Evolutionary conservation across 805 yeast species (phyloP), one percentile per base, ranked within the genome.

Genomic region (Peterozyma toletana): DNA sequence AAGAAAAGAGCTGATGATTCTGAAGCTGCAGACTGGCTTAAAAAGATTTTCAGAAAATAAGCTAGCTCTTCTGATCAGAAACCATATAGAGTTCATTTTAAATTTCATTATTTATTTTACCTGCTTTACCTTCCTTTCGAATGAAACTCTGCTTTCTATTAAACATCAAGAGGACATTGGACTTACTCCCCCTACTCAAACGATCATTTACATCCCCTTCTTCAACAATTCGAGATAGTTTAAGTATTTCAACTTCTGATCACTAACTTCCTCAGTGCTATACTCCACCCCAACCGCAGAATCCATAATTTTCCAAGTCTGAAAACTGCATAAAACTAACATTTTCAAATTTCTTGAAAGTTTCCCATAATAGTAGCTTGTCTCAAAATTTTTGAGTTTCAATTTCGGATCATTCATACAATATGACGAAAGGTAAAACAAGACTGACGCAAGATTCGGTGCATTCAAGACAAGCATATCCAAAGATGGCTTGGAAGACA

Each of bases 251-350:
- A 33, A 9, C 27, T 40, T 40, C 30, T 44, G 44, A 29, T 35
- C 37, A 11, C 37, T 16, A n/a, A 40, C 15, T 29, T 44, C 47
- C 30, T 44, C 47, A 3, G 40, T 16, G 31, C 44, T 40, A 38
- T 35, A 44, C 7, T 18, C 5, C 13, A 18, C 37, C 2, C 37
- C 33, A 30, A n/a, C 18, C 11, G n/a, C 13, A 2, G 27, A 15
- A 3, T 7, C 9, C 44, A 40, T 40, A 9, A 44, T 13, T 16
- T 44, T 11, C 27, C 38, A 40, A 11, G 40, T 40, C 6, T 40
- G 34, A 16, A 9, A 37, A 7, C 41, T 16, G n/a, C 27, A 21
- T 18, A 44, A 31, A 10, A 35, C 18, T 15, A 44, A 30, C 7
- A 44, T 10, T 16, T 35, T 38, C 15, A 17, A 16, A 21, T 40